These are phyloP conservation scores for Mucor indicus DNA, from an alignment of 371 early-diverging fungal genomes.

Conservation along the genomic window DNA sequence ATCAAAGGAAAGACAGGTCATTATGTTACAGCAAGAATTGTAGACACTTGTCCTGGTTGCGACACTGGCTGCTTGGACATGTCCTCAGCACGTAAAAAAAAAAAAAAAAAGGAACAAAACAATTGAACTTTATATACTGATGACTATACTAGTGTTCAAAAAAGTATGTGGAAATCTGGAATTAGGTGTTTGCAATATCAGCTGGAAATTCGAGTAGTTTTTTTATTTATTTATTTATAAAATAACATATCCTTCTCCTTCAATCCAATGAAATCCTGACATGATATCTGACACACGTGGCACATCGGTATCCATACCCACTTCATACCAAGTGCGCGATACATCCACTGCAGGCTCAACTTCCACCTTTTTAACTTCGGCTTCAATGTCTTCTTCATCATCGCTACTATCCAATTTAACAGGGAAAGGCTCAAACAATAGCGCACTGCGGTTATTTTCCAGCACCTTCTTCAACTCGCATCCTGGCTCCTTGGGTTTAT, in stretches of 20 bases:
- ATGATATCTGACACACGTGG: too few relatives aligned
- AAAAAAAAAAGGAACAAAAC: not conserved
- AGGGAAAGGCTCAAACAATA: slow-evolving; percentile 13
- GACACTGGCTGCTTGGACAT: slow-evolving; percentile 9
- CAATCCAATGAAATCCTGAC: too few relatives aligned
- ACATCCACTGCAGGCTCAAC: too few relatives aligned
- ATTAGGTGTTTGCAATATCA: not conserved
- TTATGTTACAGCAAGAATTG: slow-evolving; percentile 1
- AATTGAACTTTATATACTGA: not conserved
- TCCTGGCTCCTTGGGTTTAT: slow-evolving; percentile 1
- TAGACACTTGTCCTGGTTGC: slow-evolving; percentile 17
- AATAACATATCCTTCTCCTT: too few relatives aligned
- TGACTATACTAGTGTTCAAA: not conserved
- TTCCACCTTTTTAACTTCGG: not conserved
- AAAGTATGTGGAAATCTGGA: not conserved
- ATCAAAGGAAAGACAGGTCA: slow-evolving; percentile 9
- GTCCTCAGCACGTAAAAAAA: slow-evolving; percentile 1
- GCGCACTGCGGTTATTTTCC: not conserved
- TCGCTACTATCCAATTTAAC: not conserved
- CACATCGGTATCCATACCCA: too few relatives aligned
- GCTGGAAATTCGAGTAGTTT: not conserved
- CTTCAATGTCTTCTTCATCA: slow-evolving; percentile 1
- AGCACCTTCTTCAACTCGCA: not conserved
- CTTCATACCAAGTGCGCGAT: too few relatives aligned
- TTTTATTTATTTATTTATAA: too few relatives aligned